Base-by-base conservation (phyloP, 2,329 filamentous ascomycete genomes). In the Calonectria leucothoes region DNA sequence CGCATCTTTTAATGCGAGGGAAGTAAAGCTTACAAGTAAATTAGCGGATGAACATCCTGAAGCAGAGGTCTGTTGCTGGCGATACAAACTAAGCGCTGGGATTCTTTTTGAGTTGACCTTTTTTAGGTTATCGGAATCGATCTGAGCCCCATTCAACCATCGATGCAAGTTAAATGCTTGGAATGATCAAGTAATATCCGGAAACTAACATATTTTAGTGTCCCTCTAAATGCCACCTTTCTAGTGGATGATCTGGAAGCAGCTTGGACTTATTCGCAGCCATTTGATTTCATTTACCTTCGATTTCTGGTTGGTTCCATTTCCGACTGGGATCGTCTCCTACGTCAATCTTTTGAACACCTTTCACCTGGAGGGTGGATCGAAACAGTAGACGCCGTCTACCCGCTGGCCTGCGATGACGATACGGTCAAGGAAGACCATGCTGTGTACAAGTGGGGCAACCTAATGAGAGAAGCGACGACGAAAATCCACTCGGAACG, bases 31-130 rank as follows among this genome's bases (percentile, higher is more conserved):
- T 23, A 70, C 29, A n/a, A 23, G 3, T 0, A 20, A 33, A n/a
- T 23, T 29, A 70, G 69, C 69, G 37, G 69, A 70, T 49, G 69
- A 70, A 35, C 69, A 70, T 15, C 69, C 69, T 6, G 69, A 70
- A 23, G 5, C 61, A 31, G 61, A 66, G 39, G 69, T 70, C 33
- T 27, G 59, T 49, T 17, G 14, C 20, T 27, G 23, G 12, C 1
- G 20, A 29, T 20, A 25, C 6, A 20, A 52, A 52, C 59, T 1
- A 4, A 39, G 4, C 2, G 8, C 1, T 2, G 8, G 10, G 7
- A 14, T 2, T 15, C 31, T 11, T 20, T 4, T 14, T 11, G 33
- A 14, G 15, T 25, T 42, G 37, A 64, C 37, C 17, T 2, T 49
- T 14, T 7, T 11, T 27, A 70, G 69, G 69, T 70, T 11, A 66